Evolutionary conservation across 2,329 filamentous ascomycete genomes (phyloP), one percentile per base, ranked within the genome.

Genomic region (Sporothrix pseudoabietina): DNA sequence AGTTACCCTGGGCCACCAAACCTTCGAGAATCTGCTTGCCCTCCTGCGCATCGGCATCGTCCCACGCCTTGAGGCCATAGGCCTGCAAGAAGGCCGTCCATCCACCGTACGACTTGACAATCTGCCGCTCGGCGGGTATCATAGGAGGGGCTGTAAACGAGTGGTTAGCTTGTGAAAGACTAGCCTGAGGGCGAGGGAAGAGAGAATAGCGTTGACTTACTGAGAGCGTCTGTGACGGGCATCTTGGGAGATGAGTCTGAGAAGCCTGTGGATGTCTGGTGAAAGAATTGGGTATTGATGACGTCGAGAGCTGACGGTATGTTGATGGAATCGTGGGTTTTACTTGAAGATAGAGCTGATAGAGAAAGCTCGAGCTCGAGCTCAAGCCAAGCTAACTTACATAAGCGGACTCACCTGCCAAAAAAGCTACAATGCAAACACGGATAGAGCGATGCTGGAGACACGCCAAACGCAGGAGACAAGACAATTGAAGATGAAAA

Each of bases 41-140:
- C 26, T 74, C 73, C 16, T 44, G 61, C 1, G 55, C 65, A 35
- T 74, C 73, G 22, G n/a, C 44, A 0, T 6, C n/a, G 14, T 74
- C 69, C 41, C 44, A 74, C 16, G 73, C 41, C 69, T 74, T 69
- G 30, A 74, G 73, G 22, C 73, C 73, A 3, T 55, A 44, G 0
- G 41, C 32, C 16, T 55, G 54, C 73, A 74, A 55, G 49, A 74
- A 74, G 8, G 5, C 32, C 12, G 69, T 69, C 73, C 73, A 74
- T 12, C 54, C 69, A 52, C 73, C 73, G 47, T 69, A 72, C 16
- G 52, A 54, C 22, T 71, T 69, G 69, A 69, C 52, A 22, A 72
- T 47, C 9, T n/a, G 35, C 19, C 69, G 70, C 69, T 74, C 73
- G 3, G 52, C 69, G 1, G 61, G 61, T 1, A 19, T 47, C 63